A percentile compares a stretch with the other conserved stretches of the same genome.
Evolutionary conservation across 2,329 filamentous ascomycete genomes (phyloP).

Genomic region (Dactylonectria estremocensis): DNA sequence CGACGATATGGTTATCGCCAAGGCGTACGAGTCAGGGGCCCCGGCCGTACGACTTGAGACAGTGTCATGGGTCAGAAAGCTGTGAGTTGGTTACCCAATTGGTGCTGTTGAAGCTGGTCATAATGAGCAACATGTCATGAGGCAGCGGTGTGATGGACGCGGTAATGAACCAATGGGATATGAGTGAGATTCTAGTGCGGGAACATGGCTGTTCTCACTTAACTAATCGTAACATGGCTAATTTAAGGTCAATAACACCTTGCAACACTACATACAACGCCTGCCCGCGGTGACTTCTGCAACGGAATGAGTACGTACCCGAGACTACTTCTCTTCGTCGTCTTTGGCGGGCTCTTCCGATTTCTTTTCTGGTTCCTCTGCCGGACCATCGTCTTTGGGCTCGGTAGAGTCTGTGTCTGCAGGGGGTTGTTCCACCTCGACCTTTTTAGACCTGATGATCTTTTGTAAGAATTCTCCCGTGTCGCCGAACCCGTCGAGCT

Average conservation of each 20-base stretch:
- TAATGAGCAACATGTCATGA: neutral
- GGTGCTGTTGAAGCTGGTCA: neutral
- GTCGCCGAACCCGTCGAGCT: slow-evolving; percentile 84
- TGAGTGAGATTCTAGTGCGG: slow-evolving; percentile 17
- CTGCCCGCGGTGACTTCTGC: neutral
- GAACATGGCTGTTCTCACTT: slow-evolving; percentile 27
- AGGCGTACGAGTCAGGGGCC: slow-evolving; percentile 9
- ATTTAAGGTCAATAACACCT: slow-evolving; percentile 1
- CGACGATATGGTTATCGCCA: slow-evolving; percentile 32
- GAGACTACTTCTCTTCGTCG: slow-evolving; percentile 39
- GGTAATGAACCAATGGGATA: neutral
- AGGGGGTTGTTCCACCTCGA: slow-evolving; percentile 36
- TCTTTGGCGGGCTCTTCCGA: slow-evolving; percentile 38
- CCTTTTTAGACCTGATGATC: slow-evolving; percentile 74
- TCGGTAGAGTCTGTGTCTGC: slow-evolving; percentile 32
- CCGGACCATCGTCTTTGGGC: slow-evolving; percentile 33
- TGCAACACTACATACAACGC: slow-evolving; percentile 15
- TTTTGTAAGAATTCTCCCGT: slow-evolving; percentile 78
- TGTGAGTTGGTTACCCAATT: neutral
- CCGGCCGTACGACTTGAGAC: neutral
- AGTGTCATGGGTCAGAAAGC: neutral
- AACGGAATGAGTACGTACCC: slow-evolving; percentile 3
- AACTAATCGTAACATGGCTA: slow-evolving; percentile 24
- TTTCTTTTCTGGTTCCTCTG: slow-evolving; percentile 34
- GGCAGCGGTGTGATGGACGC: neutral